A percentile compares a stretch with the other conserved stretches of the same genome.
phyloP scores from a whole-genome alignment of 192 early-diverging fungal species.

The Dissophora globulifera region DNA sequence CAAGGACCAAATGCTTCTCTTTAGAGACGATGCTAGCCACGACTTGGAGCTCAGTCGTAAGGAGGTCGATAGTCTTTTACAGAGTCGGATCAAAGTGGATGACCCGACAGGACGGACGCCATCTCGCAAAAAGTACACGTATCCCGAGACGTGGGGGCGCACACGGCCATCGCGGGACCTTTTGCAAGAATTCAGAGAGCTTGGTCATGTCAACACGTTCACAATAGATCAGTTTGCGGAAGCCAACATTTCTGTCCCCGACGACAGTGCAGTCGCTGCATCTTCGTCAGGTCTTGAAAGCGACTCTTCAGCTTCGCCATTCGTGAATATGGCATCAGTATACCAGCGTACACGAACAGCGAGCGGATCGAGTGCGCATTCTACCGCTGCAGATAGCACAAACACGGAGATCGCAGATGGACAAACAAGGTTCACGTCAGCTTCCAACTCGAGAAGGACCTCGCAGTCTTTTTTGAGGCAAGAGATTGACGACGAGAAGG shows the following conservation, averaged over 20 bases:
- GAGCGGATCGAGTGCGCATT: too few relatives aligned
- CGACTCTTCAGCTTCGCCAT: neutral
- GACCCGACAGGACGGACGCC: slow-evolving; percentile 48
- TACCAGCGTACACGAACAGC: too few relatives aligned
- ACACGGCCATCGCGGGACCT: slow-evolving; percentile 42
- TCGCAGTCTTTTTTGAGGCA: slow-evolving; percentile 7
- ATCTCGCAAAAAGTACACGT: slow-evolving; percentile 25
- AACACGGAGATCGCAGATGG: neutral
- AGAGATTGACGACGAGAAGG: slow-evolving; percentile 20
- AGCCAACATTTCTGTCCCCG: slow-evolving; percentile 5
- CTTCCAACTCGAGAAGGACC: slow-evolving; percentile 1
- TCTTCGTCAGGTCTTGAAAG: neutral
- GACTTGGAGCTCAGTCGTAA: slow-evolving; percentile 23
- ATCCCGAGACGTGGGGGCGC: slow-evolving; percentile 33
- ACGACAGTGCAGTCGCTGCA: neutral
- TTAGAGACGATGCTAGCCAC: slow-evolving; percentile 13
- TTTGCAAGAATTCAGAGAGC: slow-evolving; percentile 43
- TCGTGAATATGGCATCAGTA: neutral
- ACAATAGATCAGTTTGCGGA: slow-evolving; percentile 12
- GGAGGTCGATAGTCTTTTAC: slow-evolving; percentile 24
- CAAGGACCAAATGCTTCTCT: neutral
- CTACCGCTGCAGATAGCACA: too few relatives aligned
- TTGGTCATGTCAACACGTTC: slow-evolving; percentile 35
- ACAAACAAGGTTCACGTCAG: slow-evolving; percentile 1
- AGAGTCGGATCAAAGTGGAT: slow-evolving; percentile 32